These are phyloP conservation scores for Xylaria longipes DNA, from an alignment of 495 filamentous ascomycete genomes.

Conservation along the genomic window DNA sequence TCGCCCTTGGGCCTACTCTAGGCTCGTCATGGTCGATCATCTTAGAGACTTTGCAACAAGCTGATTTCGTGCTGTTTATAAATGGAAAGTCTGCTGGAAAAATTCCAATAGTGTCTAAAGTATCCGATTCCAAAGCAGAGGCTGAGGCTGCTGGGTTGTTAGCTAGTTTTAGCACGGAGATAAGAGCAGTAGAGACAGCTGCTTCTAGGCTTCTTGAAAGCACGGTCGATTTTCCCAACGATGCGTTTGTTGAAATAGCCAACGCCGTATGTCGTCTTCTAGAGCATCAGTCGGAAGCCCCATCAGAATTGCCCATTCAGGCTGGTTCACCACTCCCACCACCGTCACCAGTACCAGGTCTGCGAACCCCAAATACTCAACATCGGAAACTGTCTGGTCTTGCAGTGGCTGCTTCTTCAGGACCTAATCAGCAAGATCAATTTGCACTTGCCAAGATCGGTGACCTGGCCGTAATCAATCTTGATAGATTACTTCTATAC, in stretches of 20 bases:
- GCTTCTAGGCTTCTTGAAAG: slow-evolving; percentile 87
- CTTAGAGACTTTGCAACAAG: slow-evolving; percentile 88
- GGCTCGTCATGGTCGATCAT: slow-evolving; percentile 87
- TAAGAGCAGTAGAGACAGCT: slow-evolving; percentile 87
- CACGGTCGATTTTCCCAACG: slow-evolving; percentile 83
- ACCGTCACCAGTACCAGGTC: slow-evolving; percentile 20
- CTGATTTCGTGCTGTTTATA: slow-evolving; percentile 80
- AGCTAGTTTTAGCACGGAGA: slow-evolving; percentile 74
- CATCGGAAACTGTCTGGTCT: slow-evolving; percentile 69
- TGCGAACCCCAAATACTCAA: slow-evolving; percentile 43
- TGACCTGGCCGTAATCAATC: slow-evolving; percentile 78
- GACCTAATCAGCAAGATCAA: slow-evolving; percentile 66
- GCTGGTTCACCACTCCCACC: slow-evolving; percentile 45
- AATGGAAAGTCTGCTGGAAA: slow-evolving; percentile 56
- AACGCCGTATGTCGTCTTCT: slow-evolving; percentile 73
- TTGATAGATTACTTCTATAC: slow-evolving; percentile 72
- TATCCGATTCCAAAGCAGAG: slow-evolving; percentile 49
- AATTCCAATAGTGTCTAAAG: slow-evolving; percentile 51
- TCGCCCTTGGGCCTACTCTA: slow-evolving; percentile 88
- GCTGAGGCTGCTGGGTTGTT: slow-evolving; percentile 57
- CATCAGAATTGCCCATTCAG: slow-evolving; percentile 41
- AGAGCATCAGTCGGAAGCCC: slow-evolving; percentile 45
- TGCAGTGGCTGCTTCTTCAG: slow-evolving; percentile 58
- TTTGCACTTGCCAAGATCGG: slow-evolving; percentile 86
- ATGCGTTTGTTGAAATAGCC: slow-evolving; percentile 79